Evolutionary conservation across 768 basidiomycete genomes (phyloP).

Genomic region (Tulasnella sp.): DNA sequence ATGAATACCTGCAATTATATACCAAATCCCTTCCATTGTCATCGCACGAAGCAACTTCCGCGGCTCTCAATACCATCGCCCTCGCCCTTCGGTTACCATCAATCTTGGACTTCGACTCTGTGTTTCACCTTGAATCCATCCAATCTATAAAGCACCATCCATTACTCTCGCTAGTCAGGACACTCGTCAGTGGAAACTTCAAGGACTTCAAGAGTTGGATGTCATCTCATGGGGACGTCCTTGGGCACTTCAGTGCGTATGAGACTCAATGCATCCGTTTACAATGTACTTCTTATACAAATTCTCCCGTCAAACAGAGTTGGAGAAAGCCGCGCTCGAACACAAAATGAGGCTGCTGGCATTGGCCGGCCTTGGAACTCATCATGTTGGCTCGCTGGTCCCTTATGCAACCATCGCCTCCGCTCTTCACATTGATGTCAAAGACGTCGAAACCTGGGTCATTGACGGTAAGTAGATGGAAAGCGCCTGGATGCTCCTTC

Average conservation of each 20-base stretch:
- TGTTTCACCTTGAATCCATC: constrained; percentile 67
- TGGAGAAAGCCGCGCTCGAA: constrained; percentile 50
- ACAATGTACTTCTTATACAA: neutral
- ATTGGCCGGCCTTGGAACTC: constrained; percentile 64
- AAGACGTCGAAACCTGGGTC: constrained; percentile 74
- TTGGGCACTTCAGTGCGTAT: constrained; percentile 49
- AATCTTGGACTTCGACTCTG: constrained; percentile 69
- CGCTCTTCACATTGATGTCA: constrained; percentile 48
- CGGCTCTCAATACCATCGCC: constrained; percentile 50
- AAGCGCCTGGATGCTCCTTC: neutral
- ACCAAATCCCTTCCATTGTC: constrained; percentile 47
- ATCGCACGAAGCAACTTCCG: constrained; percentile 40
- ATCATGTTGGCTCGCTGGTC: constrained; percentile 62
- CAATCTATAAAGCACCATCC: constrained; percentile 54
- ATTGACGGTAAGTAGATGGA: constrained; percentile 52
- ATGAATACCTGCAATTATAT: constrained; percentile 52
- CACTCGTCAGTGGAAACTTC: constrained; percentile 58
- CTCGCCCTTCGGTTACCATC: constrained; percentile 52
- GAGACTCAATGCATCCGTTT: neutral
- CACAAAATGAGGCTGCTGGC: constrained; percentile 70
- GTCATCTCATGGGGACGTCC: constrained; percentile 34
- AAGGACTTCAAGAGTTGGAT: constrained; percentile 54
- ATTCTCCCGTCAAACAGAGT: constrained; percentile 30
- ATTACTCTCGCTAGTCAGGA: constrained; percentile 60
- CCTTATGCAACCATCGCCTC: constrained; percentile 59